Percentiles rank a stretch among this genome's conserved stretches.
Evolutionary conservation across 1,139 yeast species (phyloP).

Genomic region (Kodamaea arcana): DNA sequence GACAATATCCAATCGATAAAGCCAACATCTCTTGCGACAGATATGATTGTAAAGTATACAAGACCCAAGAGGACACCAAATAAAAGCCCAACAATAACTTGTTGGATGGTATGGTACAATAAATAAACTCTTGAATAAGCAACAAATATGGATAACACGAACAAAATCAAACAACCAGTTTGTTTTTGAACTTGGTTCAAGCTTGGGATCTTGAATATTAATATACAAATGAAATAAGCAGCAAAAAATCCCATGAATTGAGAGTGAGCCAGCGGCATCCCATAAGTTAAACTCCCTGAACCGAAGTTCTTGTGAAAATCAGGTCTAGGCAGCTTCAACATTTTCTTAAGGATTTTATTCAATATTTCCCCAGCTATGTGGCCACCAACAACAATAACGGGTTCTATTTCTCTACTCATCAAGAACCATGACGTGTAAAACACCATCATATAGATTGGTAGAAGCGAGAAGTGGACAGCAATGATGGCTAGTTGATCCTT

Average conservation of each 20-base stretch:
- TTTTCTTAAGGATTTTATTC: slow-evolving; percentile 63
- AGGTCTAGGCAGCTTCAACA: slow-evolving; percentile 75
- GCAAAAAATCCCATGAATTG: slow-evolving; percentile 91
- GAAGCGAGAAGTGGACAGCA: slow-evolving; percentile 69
- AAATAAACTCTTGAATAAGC: slow-evolving; percentile 75
- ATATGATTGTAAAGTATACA: slow-evolving; percentile 51
- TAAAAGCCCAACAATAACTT: slow-evolving; percentile 68
- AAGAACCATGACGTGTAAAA: slow-evolving; percentile 83
- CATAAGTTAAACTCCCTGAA: slow-evolving; percentile 52
- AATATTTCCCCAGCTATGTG: slow-evolving; percentile 74
- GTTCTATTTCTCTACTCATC: slow-evolving; percentile 78
- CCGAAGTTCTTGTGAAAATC: slow-evolving; percentile 50
- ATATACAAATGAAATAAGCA: slow-evolving; percentile 52
- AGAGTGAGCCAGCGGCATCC: slow-evolving; percentile 97
- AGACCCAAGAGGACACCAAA: slow-evolving; percentile 62
- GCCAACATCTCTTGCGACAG: slow-evolving; percentile 56
- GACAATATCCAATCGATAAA: slow-evolving; percentile 54
- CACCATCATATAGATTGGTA: slow-evolving; percentile 79
- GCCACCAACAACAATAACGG: slow-evolving; percentile 79
- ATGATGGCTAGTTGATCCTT: slow-evolving; percentile 55
- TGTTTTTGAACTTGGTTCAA: slow-evolving; percentile 18
- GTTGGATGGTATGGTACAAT: slow-evolving; percentile 68
- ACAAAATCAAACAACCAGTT: slow-evolving; percentile 21
- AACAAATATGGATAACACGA: slow-evolving; percentile 43
- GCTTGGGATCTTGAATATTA: slow-evolving; percentile 26